phyloP scores from a whole-genome alignment of 2,329 filamentous ascomycete genomes.

The Colletotrichum coccodes region DNA sequence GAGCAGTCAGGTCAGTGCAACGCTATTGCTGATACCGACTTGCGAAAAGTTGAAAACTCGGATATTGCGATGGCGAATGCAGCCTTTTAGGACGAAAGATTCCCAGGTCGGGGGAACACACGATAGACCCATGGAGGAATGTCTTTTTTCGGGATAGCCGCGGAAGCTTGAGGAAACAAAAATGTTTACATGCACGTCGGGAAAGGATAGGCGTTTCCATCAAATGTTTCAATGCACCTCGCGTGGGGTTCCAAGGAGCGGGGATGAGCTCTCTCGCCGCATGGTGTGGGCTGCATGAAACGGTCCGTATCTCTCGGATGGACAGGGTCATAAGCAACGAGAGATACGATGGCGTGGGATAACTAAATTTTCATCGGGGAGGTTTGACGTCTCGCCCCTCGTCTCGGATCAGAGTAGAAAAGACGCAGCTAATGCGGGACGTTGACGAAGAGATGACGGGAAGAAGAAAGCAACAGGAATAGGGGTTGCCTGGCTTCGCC shows the following conservation, averaged over 20 bases:
- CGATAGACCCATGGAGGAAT: conserved; percentile 6
- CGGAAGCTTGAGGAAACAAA: conserved; percentile 10
- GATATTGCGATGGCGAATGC: conserved; percentile 3
- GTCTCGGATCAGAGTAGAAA: conserved; percentile 9
- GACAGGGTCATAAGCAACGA: conserved; percentile 14
- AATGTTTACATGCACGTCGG: conserved; percentile 14
- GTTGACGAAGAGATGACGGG: not conserved
- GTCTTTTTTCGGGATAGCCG: conserved; percentile 6
- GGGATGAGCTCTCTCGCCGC: conserved; percentile 14
- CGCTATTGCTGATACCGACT: conserved; percentile 10
- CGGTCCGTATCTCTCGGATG: conserved; percentile 16
- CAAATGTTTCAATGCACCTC: conserved; percentile 29
- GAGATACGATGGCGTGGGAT: not conserved
- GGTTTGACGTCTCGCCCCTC: not conserved
- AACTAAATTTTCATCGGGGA: not conserved
- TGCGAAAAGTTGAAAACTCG: conserved; percentile 4
- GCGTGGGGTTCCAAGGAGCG: conserved; percentile 19
- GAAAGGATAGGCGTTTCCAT: conserved; percentile 22
- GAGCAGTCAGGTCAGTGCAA: conserved; percentile 11
- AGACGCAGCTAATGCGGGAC: not conserved
- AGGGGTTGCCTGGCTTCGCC: conserved; percentile 10
- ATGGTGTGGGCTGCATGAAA: conserved; percentile 29
- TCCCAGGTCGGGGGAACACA: not conserved
- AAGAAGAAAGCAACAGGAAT: not conserved
- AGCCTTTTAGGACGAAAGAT: not conserved